A percentile compares a stretch with the other conserved stretches of the same genome.
These are phyloP conservation scores for Taphrina sp. DNA, from an alignment of 1,139 yeast species.

Conservation along the genomic window DNA sequence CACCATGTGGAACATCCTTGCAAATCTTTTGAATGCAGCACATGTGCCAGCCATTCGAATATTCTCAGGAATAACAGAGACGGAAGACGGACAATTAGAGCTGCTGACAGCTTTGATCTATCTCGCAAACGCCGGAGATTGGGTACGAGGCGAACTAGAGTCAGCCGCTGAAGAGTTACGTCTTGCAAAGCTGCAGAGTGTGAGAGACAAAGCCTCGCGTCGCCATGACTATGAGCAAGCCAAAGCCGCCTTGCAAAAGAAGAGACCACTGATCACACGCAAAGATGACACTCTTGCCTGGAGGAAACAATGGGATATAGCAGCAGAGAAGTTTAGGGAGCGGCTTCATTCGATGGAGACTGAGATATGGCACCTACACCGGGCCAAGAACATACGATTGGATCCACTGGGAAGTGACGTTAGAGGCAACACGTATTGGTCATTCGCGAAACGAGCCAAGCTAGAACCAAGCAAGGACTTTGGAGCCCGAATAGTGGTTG, in stretches of 20 bases:
- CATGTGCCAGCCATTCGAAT: no score
- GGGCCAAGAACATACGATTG: neutral
- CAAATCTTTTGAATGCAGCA: neutral
- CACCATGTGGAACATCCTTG: neutral
- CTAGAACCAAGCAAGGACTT: neutral
- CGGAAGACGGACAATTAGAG: neutral
- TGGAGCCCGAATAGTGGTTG: neutral
- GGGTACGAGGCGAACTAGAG: neutral
- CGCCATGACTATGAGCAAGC: neutral
- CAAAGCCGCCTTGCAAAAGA: neutral
- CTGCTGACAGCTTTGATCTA: neutral
- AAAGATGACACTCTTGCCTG: neutral
- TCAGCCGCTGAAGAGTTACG: neutral
- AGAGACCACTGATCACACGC: neutral
- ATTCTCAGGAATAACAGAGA: no score
- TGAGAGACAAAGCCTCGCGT: neutral
- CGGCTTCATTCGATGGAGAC: neutral
- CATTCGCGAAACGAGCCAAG: neutral
- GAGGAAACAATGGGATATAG: neutral
- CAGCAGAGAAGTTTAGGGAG: neutral
- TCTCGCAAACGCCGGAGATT: neutral
- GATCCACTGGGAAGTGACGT: neutral
- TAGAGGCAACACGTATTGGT: neutral
- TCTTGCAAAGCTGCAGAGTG: neutral
- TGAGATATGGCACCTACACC: neutral